Evolutionary conservation across 805 yeast species (phyloP).

Genomic region (Clavispora asparagi): DNA sequence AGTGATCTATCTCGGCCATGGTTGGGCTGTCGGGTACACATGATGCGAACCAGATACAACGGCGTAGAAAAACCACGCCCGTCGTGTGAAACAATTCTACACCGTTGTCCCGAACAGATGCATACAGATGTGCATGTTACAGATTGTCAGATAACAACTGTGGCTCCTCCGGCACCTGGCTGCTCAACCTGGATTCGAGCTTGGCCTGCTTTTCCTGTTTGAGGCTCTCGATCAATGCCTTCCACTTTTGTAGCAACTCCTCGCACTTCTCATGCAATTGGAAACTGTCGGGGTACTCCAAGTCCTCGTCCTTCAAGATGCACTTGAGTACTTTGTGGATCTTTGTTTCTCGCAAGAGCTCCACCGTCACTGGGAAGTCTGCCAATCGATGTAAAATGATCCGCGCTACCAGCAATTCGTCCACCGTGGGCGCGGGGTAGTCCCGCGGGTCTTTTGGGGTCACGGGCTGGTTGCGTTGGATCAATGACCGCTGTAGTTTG

Average conservation of each 20-base stretch:
- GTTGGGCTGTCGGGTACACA: neutral
- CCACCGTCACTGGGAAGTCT: constrained; percentile 37
- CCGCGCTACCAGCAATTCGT: constrained; percentile 39
- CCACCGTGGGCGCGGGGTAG: constrained; percentile 37
- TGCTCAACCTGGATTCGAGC: constrained; percentile 9
- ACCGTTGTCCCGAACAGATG: neutral
- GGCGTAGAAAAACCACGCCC: no score
- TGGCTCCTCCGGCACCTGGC: constrained; percentile 11
- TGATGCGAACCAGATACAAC: neutral
- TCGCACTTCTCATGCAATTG: constrained; percentile 42
- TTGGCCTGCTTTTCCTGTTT: constrained; percentile 24
- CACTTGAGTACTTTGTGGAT: constrained; percentile 50
- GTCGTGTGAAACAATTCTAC: no score
- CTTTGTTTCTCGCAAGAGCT: constrained; percentile 40
- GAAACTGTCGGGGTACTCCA: constrained; percentile 40
- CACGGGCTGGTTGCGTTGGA: constrained; percentile 40
- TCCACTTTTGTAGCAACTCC: constrained; percentile 40
- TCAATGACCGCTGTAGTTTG: constrained; percentile 43
- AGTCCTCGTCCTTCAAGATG: constrained; percentile 33
- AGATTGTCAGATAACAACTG: neutral
- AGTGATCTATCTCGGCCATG: neutral
- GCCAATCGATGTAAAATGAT: constrained; percentile 36
- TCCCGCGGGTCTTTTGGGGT: constrained; percentile 32
- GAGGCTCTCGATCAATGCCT: constrained; percentile 28
- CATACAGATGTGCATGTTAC: neutral